Evolutionary conservation across 805 yeast genomes (phyloP).

Genomic region (Yarrowia yakushimensis): DNA sequence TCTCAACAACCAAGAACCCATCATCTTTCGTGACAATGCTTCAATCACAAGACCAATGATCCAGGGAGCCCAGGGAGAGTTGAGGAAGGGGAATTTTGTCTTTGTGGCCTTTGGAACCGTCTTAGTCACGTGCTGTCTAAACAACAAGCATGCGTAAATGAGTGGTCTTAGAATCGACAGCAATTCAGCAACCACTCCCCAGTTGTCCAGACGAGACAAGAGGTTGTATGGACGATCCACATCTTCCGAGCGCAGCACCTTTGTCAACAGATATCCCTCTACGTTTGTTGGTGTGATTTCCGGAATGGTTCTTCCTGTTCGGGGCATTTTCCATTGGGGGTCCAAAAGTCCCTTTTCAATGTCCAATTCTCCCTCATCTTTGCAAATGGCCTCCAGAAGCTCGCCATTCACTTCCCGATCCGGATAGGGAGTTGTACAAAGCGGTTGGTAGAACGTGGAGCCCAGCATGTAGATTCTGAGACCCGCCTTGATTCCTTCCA

Average conservation of each 20-base stretch:
- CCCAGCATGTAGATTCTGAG: slow-evolving; percentile 36
- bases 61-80: slow-evolving; percentile 43
- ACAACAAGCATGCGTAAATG: slow-evolving; percentile 39
- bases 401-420: slow-evolving; percentile 40
- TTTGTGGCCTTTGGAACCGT: not conserved
- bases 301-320: slow-evolving; percentile 32
- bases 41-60: slow-evolving; percentile 39
- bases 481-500: slow-evolving; percentile 37
- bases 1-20: slow-evolving; percentile 26
- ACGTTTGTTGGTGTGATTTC: slow-evolving; percentile 28
- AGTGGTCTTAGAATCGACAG: slow-evolving; percentile 41
- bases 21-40: slow-evolving; percentile 34
- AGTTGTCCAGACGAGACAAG: slow-evolving; percentile 32
- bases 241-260: slow-evolving; percentile 37
- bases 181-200: slow-evolving; percentile 36
- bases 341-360: slow-evolving; percentile 11
- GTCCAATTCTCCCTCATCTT: not conserved
- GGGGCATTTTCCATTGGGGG: slow-evolving; percentile 33
- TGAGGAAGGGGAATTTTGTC: slow-evolving; percentile 25
- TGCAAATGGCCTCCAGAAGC: slow-evolving; percentile 28
- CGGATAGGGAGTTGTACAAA: slow-evolving; percentile 36
- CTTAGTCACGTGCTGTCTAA: slow-evolving; percentile 26
- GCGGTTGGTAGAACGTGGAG: slow-evolving; percentile 33
- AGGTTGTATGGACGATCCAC: slow-evolving; percentile 36
- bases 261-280: slow-evolving; percentile 31